Percentiles rank a stretch among this genome's conserved stretches.
These are phyloP conservation scores for Dimocarpus longan DNA, from an alignment of 345 rosid genomes.

Conservation along the genomic window DNA sequence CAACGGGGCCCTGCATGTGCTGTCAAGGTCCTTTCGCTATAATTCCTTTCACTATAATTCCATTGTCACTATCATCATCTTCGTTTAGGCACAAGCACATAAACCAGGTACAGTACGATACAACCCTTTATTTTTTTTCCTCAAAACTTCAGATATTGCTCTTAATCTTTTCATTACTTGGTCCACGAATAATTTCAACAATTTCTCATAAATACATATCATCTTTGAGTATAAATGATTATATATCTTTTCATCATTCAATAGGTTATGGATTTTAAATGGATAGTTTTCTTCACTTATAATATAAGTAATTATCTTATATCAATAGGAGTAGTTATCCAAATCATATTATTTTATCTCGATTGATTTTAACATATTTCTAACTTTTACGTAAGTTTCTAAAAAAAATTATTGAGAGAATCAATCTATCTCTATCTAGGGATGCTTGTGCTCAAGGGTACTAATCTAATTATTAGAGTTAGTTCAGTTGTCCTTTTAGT, in stretches of 20 bases:
- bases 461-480: slow-evolving; percentile 30
- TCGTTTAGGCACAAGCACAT: slow-evolving; percentile 21
- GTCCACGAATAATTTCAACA: slow-evolving; percentile 21
- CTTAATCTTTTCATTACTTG: slow-evolving; percentile 18
- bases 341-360: too few species aligned
- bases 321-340: too few species aligned
- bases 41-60: slow-evolving; percentile 39
- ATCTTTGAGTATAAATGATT: too few species aligned
- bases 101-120: slow-evolving; percentile 28
- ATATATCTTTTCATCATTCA: too few species aligned
- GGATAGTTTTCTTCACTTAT: too few species aligned
- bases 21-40: slow-evolving; percentile 45
- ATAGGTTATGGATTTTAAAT: too few species aligned
- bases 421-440: slow-evolving; percentile 24
- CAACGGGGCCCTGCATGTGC: slow-evolving; percentile 38
- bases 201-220: background rate
- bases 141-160: slow-evolving; percentile 17
- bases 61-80: slow-evolving; percentile 33
- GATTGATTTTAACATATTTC: too few species aligned
- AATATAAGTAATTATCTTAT: too few species aligned
- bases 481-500: slow-evolving; percentile 27
- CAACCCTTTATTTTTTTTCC: slow-evolving; percentile 15
- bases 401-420: too few species aligned
- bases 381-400: too few species aligned
- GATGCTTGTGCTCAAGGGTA: slow-evolving; percentile 30